Evolutionary conservation across 2,329 filamentous ascomycete species (phyloP), one percentile per base, ranked within the genome.

Genomic region (Epichloe sylvatica): DNA sequence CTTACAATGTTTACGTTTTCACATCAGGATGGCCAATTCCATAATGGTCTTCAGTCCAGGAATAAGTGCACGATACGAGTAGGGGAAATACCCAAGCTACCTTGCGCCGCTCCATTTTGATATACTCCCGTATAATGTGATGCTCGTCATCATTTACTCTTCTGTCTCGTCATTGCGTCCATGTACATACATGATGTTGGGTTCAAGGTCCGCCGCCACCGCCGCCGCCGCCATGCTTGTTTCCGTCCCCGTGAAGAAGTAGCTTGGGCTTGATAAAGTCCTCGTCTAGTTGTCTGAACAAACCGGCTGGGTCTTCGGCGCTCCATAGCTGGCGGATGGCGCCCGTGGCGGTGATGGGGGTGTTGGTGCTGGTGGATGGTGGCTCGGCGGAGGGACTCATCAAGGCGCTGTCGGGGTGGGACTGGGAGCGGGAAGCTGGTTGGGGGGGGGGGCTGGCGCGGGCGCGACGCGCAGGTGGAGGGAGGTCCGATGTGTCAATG

Each of bases 191-290:
- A 11, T 30, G 3, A 30, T 30, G 1, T 11, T 4, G 9, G 30
- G 30, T 30, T 41, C 44, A 13, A 55, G 21, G 59, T 55, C 42
- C 58, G 25, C 36, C 57, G 3, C 59, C 44, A 3, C 34, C 44
- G n/a, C 60, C 57, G 3, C 59, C 44, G 5, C 34, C 44, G n/a
- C 60, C 56, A 3, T 56, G 53, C 25, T 57, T 55, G 5, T 56
- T 51, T 8, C 52, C 52, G 23, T 73, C 73, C 43, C 83, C 84
- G 67, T 96, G 90, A 19, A 97, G 75, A 55, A 97, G 67, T 49
- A 97, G 69, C 62, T 83, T 86, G 17, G 91, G 91, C 72, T 97
- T 97, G 67, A 97, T 90, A 64, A 89, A 96, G 53, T 90, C 88
- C 66, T 98, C 92, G 64, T 98, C 92, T 52, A 98, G 71, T 67